phyloP scores from a whole-genome alignment of 106 monocot genomes.

The Dendrobium chrysotoxum region DNA sequence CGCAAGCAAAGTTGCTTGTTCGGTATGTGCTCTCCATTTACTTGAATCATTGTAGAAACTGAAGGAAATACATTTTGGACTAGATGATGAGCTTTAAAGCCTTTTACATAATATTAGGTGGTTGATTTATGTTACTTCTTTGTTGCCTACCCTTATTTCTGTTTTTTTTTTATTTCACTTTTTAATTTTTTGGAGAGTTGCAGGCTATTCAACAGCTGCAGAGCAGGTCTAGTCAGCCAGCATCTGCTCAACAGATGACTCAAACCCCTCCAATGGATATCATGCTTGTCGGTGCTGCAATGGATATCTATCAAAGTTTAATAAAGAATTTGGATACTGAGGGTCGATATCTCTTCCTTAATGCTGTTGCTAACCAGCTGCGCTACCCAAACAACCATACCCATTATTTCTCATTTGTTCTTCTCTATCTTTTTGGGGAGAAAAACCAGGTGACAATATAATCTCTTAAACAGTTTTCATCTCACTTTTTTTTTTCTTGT shows the following conservation, averaged over 20 bases:
- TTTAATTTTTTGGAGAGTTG: background rate
- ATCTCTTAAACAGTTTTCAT: background rate
- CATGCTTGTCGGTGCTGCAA: slow-evolving; percentile 57
- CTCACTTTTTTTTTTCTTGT: background rate
- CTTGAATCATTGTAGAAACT: background rate
- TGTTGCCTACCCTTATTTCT: background rate
- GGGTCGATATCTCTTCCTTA: slow-evolving; percentile 86
- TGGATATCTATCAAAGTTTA: slow-evolving; percentile 75
- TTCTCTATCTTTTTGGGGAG: slow-evolving; percentile 83
- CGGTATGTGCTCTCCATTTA: background rate
- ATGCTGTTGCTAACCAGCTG: slow-evolving; percentile 90
- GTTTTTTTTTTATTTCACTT: background rate
- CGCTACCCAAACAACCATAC: slow-evolving; percentile 97
- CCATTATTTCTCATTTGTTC: slow-evolving; percentile 88
- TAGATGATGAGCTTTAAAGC: background rate
- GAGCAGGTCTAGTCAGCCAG: slow-evolving; percentile 47
- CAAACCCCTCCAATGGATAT: slow-evolving; percentile 61
- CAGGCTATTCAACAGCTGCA: slow-evolving; percentile 88
- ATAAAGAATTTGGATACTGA: slow-evolving; percentile 71
- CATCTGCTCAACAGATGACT: slow-evolving; percentile 36
- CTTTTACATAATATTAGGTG: background rate
- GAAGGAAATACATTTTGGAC: background rate
- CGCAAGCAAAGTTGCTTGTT: background rate
- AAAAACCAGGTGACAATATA: slow-evolving; percentile 46
- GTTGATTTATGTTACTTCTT: background rate